Conservation (phyloP, 352 stramenopile genomes). For the Globisporangium splendens region DNA sequence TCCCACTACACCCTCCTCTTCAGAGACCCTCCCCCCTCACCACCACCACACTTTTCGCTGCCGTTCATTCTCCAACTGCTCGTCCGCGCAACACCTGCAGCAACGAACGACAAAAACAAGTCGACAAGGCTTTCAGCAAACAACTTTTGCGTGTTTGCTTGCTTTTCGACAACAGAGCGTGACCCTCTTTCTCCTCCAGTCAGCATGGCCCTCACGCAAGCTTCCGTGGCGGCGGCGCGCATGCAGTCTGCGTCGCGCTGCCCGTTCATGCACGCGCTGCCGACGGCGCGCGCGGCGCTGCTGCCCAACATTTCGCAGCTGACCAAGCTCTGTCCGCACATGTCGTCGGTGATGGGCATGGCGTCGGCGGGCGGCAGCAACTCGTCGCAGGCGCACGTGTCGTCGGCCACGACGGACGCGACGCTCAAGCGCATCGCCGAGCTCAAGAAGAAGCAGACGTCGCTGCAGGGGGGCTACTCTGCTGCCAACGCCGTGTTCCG, state of each 20-base stretch:
- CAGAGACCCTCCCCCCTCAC: too few relatives aligned
- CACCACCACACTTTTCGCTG: too few relatives aligned
- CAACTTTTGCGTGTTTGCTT: neutral
- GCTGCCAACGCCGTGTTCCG: conserved; percentile 52
- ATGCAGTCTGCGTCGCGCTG: conserved; percentile 75
- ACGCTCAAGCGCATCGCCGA: conserved; percentile 69
- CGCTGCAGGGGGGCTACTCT: conserved; percentile 30
- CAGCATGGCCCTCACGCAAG: conserved; percentile 64
- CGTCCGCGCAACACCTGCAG: conserved; percentile 2
- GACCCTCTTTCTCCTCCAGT: too few relatives aligned
- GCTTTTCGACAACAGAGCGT: too few relatives aligned
- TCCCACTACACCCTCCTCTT: too few relatives aligned
- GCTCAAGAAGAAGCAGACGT: conserved; percentile 60
- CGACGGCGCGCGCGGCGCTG: conserved; percentile 64
- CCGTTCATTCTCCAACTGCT: conserved; percentile 40
- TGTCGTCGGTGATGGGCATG: conserved; percentile 75
- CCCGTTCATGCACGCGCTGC: conserved; percentile 82
- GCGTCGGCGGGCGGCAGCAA: conserved; percentile 37
- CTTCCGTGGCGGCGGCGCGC: conserved; percentile 57
- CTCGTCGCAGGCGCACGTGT: conserved; percentile 60
- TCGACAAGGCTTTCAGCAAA: neutral
- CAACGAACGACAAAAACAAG: conserved; percentile 16
- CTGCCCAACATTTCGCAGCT: conserved; percentile 85
- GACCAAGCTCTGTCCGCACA: conserved; percentile 84
- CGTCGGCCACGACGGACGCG: conserved; percentile 48